phyloP scores from a whole-genome alignment of 1,139 yeast species.

The Kurtzmaniella quercitrusa region DNA sequence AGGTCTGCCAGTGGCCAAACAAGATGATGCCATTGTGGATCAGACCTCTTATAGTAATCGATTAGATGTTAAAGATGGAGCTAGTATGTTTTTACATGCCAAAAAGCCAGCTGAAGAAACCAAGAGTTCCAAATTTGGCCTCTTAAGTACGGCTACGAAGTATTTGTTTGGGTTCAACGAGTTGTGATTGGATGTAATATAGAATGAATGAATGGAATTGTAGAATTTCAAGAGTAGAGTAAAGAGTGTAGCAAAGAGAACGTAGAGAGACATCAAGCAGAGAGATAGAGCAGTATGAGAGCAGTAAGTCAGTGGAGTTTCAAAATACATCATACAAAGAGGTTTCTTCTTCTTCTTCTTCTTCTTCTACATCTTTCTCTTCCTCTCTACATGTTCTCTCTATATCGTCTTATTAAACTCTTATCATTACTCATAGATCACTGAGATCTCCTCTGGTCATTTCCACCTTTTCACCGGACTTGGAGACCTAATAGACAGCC shows the following conservation, averaged over 20 bases:
- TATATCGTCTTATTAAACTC: neutral
- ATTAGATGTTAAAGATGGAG: constrained; percentile 40
- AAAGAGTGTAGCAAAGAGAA: too few species aligned
- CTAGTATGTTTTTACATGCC: constrained; percentile 32
- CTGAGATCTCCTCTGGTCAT: neutral
- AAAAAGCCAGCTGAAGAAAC: constrained; percentile 15
- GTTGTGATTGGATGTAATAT: constrained; percentile 16
- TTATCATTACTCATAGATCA: neutral
- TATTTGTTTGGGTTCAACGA: constrained; percentile 46
- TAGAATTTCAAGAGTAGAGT: too few species aligned
- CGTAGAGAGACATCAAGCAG: too few species aligned
- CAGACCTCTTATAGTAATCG: constrained; percentile 17
- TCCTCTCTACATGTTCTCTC: neutral
- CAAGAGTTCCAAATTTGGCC: constrained; percentile 29
- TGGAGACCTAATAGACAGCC: constrained; percentile 5
- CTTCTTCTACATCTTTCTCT: neutral
- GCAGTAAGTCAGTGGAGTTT: too few species aligned
- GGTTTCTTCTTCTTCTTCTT: neutral
- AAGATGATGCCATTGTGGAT: constrained; percentile 4
- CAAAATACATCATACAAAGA: too few species aligned
- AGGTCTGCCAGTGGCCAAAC: constrained; percentile 5
- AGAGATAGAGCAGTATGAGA: too few species aligned
- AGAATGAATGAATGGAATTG: constrained; percentile 2
- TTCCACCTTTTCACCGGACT: constrained; percentile 6
- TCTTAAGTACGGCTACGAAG: constrained; percentile 31